These are phyloP conservation scores for Kodamaea leandrae DNA, from an alignment of 805 yeast species.

Conservation along the genomic window DNA sequence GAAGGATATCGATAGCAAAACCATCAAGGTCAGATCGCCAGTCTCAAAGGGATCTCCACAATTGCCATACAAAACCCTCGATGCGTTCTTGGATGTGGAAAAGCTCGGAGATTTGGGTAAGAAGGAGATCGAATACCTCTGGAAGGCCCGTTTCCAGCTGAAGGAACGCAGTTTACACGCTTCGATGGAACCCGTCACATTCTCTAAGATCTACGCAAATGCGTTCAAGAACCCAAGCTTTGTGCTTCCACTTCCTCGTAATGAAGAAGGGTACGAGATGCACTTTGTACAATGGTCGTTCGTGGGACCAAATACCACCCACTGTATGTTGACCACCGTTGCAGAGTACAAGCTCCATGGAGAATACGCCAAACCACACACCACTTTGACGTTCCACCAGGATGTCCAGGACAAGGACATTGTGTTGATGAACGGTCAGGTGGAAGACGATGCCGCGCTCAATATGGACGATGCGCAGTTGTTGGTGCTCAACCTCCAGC, in stretches of 20 bases:
- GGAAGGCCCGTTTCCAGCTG: conserved; percentile 82
- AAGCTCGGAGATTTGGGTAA: conserved; percentile 56
- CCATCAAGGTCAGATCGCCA: conserved; percentile 35
- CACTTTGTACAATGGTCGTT: conserved; percentile 94
- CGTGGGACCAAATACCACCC: conserved; percentile 78
- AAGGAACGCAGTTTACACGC: conserved; percentile 66
- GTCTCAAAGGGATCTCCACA: conserved; percentile 33
- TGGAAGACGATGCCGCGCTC: conserved; percentile 70
- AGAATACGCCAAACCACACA: conserved; percentile 93
- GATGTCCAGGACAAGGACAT: conserved; percentile 64
- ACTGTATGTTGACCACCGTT: conserved; percentile 85
- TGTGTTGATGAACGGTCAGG: conserved; percentile 82
- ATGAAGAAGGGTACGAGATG: conserved; percentile 60
- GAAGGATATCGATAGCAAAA: conserved; percentile 21
- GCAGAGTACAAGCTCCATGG: conserved; percentile 88
- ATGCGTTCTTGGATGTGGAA: conserved; percentile 66
- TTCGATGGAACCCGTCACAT: conserved; percentile 54
- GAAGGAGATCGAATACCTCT: conserved; percentile 71
- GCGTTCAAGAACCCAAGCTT: conserved; percentile 79
- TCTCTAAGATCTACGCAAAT: conserved; percentile 55
- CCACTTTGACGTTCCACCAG: conserved; percentile 83
- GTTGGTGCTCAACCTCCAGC: conserved; percentile 69
- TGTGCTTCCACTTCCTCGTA: conserved; percentile 85
- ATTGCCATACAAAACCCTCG: conserved; percentile 66
- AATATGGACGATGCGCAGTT: conserved; percentile 73